Conservation (phyloP, 352 stramenopile genomes). For the Plasmopara viticola region DNA sequence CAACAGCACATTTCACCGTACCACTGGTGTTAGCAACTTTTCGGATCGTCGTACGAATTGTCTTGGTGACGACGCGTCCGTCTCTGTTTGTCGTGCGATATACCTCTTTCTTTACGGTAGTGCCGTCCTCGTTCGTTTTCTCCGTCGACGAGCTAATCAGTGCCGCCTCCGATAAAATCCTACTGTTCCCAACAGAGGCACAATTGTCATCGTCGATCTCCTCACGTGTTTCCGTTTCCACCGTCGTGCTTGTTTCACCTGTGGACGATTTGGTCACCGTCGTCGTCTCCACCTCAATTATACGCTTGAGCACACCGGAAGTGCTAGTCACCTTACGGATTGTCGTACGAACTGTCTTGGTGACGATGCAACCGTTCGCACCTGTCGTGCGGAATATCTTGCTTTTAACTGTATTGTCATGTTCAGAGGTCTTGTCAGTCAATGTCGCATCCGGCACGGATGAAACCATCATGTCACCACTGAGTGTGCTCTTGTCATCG, state of each 20-base stretch:
- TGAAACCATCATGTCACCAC: neutral
- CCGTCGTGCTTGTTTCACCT: conserved; percentile 18
- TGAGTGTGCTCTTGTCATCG: neutral
- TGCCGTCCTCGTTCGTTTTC: conserved; percentile 12
- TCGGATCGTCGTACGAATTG: conserved; percentile 21
- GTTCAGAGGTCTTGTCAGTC: too few relatives aligned
- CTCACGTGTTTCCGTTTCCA: conserved; percentile 15
- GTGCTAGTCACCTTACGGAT: conserved; percentile 19
- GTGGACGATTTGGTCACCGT: conserved; percentile 16
- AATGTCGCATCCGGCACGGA: too few relatives aligned
- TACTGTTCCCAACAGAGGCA: neutral
- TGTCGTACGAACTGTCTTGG: conserved; percentile 27
- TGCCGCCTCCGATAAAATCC: conserved; percentile 6
- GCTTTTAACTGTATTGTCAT: conserved; percentile 20
- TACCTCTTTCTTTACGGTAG: conserved; percentile 7
- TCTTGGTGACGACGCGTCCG: conserved; percentile 14
- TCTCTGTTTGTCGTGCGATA: conserved; percentile 11
- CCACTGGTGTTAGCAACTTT: conserved; percentile 14
- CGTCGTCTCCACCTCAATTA: conserved; percentile 23
- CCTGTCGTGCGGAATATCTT: conserved; percentile 19
- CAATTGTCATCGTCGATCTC: conserved; percentile 1
- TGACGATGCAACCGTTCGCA: conserved; percentile 19
- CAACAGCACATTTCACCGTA: conserved; percentile 16
- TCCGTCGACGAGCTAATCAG: conserved; percentile 14
- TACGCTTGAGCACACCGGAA: conserved; percentile 16